Conservation (phyloP, 441 rosid genomes). For the Flueggea neowawraea region DNA sequence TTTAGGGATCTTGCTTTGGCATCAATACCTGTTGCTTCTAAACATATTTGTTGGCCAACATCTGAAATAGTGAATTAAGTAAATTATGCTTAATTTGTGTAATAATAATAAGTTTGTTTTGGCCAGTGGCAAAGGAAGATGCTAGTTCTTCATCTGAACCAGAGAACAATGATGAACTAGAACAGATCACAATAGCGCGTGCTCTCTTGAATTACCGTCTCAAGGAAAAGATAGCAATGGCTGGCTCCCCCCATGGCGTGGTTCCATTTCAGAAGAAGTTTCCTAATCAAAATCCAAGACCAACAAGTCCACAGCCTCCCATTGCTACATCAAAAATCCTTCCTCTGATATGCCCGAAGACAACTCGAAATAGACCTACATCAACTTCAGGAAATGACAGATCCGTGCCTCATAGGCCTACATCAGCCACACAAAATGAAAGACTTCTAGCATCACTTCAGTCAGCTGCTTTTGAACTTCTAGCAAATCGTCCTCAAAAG, state of each 20-base stretch:
- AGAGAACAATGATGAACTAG: slow-evolving; percentile 83
- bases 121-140: slow-evolving; percentile 92
- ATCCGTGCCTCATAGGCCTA: slow-evolving; percentile 14
- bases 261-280: slow-evolving; percentile 72
- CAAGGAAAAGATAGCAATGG: slow-evolving; percentile 74
- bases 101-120: slow-evolving; percentile 12
- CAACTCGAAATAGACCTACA: slow-evolving; percentile 50
- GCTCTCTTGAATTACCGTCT: slow-evolving; percentile 65
- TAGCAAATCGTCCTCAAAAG: slow-evolving; percentile 45
- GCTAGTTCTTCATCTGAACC: slow-evolving; percentile 72
- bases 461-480: slow-evolving; percentile 40
- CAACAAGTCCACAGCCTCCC: slow-evolving; percentile 80
- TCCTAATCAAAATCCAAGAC: slow-evolving; percentile 58
- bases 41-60: background rate
- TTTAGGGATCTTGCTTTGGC: no score
- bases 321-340: slow-evolving; percentile 80
- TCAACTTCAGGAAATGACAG: slow-evolving; percentile 26
- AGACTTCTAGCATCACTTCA: slow-evolving; percentile 16
- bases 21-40: no score
- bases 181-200: slow-evolving; percentile 85
- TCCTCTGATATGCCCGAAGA: slow-evolving; percentile 73
- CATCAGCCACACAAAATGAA: slow-evolving; percentile 23
- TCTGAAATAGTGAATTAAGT: background rate
- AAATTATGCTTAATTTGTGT: slow-evolving; percentile 5
- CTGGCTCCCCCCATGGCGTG: slow-evolving; percentile 45